Percentiles rank a stretch among this genome's conserved stretches.
These are phyloP conservation scores for Mallotus nudiflorus DNA, from an alignment of 345 rosid genomes.

Conservation along the genomic window DNA sequence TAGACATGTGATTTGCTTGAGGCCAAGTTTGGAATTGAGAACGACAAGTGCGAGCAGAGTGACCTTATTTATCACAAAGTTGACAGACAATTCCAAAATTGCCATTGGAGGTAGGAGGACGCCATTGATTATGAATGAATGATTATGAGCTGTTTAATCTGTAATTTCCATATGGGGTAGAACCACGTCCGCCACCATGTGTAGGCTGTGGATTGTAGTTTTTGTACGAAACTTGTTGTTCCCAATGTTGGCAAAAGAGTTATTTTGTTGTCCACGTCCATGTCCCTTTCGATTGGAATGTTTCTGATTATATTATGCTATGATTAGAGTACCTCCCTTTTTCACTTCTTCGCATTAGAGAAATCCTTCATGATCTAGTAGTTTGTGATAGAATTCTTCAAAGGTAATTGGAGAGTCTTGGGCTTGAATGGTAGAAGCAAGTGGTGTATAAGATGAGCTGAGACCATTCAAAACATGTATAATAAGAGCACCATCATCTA, in stretches of 20 bases:
- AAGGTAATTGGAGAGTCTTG: background rate
- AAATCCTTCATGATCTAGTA: background rate
- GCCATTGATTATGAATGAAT: background rate
- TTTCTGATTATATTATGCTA: background rate
- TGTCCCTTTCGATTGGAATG: too few species aligned
- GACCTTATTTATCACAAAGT: background rate
- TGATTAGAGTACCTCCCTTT: background rate
- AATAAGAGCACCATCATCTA: background rate
- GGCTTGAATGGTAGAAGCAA: background rate
- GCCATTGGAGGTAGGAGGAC: background rate
- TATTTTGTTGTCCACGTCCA: background rate
- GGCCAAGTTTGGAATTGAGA: background rate
- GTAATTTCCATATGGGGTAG: too few species aligned
- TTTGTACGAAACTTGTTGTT: background rate
- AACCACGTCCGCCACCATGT: background rate
- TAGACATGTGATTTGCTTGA: background rate
- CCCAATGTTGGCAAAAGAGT: too few species aligned
- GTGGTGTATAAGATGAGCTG: background rate
- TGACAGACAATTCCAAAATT: background rate
- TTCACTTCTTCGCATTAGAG: background rate
- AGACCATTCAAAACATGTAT: slow-evolving; percentile 1
- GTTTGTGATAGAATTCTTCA: background rate
- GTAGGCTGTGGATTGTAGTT: background rate
- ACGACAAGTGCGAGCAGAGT: background rate
- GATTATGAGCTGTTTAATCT: too few species aligned